Percentiles rank a stretch among this genome's conserved stretches.
Conservation (phyloP, 371 early-diverging fungal species). For the Saksenaea vasiformis region DNA sequence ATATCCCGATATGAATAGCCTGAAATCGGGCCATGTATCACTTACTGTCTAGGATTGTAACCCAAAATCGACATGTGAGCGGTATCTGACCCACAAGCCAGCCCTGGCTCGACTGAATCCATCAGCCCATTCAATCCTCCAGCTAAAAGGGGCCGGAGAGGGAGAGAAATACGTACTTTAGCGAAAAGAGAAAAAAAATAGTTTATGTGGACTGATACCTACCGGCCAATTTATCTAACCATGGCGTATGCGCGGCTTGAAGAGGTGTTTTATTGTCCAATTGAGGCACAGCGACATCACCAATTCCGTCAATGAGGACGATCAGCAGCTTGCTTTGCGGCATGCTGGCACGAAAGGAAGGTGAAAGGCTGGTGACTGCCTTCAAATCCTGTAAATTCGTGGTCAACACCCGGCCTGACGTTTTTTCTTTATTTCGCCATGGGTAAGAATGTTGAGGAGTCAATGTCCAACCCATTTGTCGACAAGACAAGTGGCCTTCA, state of each 20-base stretch:
- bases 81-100: slow-evolving; percentile 61
- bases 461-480: slow-evolving; percentile 42
- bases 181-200: not conserved
- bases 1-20: not conserved
- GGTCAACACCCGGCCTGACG: not conserved
- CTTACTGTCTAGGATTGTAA: slow-evolving; percentile 28
- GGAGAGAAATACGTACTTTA: slow-evolving; percentile 1
- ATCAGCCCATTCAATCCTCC: slow-evolving; percentile 47
- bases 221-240: slow-evolving; percentile 49
- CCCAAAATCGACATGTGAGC: slow-evolving; percentile 45
- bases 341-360: not conserved
- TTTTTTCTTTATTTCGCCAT: slow-evolving; percentile 15
- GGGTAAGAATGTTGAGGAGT: slow-evolving; percentile 44
- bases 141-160: too few relatives aligned
- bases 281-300: slow-evolving; percentile 43
- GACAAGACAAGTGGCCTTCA: slow-evolving; percentile 41
- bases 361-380: not conserved
- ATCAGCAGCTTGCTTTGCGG: slow-evolving; percentile 36
- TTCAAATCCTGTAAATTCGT: not conserved
- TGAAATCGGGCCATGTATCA: not conserved
- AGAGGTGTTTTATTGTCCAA: slow-evolving; percentile 41
- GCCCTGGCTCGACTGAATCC: slow-evolving; percentile 59
- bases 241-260: slow-evolving; percentile 40
- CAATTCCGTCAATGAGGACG: slow-evolving; percentile 54
- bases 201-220: not conserved